Percentiles rank a stretch among this genome's conserved stretches.
Conservation (phyloP, 257 asterid species). For the Plantago ovata region DNA sequence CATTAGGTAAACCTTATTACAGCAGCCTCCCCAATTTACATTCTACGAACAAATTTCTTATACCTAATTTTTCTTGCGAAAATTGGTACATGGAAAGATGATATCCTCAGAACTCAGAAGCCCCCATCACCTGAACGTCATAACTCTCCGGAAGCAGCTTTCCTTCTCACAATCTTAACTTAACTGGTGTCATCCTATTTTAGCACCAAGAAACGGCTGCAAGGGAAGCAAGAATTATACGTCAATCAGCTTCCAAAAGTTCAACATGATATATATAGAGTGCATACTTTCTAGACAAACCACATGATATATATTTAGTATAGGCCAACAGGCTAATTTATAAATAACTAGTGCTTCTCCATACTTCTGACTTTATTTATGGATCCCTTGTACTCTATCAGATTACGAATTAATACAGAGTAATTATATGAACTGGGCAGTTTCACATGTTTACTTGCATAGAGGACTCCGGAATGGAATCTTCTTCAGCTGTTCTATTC, state of each 20-base stretch:
- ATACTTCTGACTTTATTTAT: neutral
- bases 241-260: neutral
- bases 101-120: neutral
- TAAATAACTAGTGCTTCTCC: neutral
- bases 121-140: neutral
- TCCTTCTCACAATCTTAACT: neutral
- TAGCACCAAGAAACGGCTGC: conserved; percentile 26
- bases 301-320: no score
- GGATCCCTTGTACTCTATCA: neutral
- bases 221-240: conserved; percentile 2
- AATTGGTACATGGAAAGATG: neutral
- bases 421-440: neutral
- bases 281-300: no score
- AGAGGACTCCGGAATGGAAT: neutral
- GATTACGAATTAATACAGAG: neutral
- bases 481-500: neutral
- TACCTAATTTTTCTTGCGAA: no score
- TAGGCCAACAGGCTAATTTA: neutral
- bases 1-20: conserved; percentile 14
- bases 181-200: conserved; percentile 18
- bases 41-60: neutral
- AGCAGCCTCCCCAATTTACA: neutral
- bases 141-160: neutral
- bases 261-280: no score
- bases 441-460: neutral